Evolutionary conservation across 2,329 filamentous ascomycete species (phyloP).

Genomic region (Emmonsiellopsis sp.): DNA sequence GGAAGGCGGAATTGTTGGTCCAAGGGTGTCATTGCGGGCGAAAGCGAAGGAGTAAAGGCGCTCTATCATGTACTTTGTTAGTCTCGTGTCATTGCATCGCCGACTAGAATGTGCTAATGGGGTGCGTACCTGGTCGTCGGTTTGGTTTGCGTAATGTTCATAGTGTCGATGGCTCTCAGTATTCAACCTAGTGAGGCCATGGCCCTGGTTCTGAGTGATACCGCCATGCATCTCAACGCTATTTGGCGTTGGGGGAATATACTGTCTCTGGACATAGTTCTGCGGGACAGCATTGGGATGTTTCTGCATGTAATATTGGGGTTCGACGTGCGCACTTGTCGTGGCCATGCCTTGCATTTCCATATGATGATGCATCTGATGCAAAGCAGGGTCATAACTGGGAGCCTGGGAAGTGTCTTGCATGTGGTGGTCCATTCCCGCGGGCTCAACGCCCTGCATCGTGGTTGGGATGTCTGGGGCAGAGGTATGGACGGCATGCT

Average conservation of each 20-base stretch:
- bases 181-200: slow-evolving; percentile 32
- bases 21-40: slow-evolving; percentile 41
- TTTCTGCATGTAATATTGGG: slow-evolving; percentile 17
- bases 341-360: slow-evolving; percentile 7
- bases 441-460: slow-evolving; percentile 8
- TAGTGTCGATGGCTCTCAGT: slow-evolving; percentile 32
- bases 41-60: slow-evolving; percentile 41
- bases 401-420: slow-evolving; percentile 4
- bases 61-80: slow-evolving; percentile 22
- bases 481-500: slow-evolving; percentile 25
- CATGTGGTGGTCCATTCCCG: slow-evolving; percentile 8
- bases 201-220: slow-evolving; percentile 16
- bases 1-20: slow-evolving; percentile 38
- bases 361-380: slow-evolving; percentile 8
- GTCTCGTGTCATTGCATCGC: not conserved
- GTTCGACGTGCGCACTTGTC: slow-evolving; percentile 3
- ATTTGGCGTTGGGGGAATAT: slow-evolving; percentile 40
- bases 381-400: slow-evolving; percentile 3
- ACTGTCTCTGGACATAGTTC: slow-evolving; percentile 14
- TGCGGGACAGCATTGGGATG: slow-evolving; percentile 14
- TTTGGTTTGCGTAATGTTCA: slow-evolving; percentile 33
- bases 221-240: slow-evolving; percentile 39
- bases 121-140: slow-evolving; percentile 34
- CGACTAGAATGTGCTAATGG: not conserved
- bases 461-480: slow-evolving; percentile 11